These are phyloP conservation scores for Xerocomellus intermedius DNA, from an alignment of 768 basidiomycete genomes.

Conservation along the genomic window DNA sequence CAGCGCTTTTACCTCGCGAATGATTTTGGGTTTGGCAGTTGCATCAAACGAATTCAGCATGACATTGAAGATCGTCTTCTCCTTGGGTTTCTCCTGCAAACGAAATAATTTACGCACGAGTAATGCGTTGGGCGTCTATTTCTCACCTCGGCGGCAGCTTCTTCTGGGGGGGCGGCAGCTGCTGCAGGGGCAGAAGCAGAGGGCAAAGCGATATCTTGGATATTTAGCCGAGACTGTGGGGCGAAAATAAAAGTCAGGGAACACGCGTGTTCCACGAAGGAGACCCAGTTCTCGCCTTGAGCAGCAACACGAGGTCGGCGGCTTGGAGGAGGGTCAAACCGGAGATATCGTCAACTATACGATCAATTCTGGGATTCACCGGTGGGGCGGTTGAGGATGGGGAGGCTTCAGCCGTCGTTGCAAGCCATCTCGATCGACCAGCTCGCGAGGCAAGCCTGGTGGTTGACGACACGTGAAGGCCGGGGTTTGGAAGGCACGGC, in stretches of 20 bases:
- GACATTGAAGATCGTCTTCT: constrained; percentile 97
- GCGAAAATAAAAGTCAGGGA: neutral
- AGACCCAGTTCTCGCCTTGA: constrained; percentile 63
- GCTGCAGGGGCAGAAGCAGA: constrained; percentile 63
- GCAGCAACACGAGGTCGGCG: constrained; percentile 84
- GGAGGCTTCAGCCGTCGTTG: constrained; percentile 46
- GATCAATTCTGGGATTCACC: constrained; percentile 64
- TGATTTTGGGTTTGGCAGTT: constrained; percentile 91
- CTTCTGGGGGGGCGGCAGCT: constrained; percentile 56
- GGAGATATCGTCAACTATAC: constrained; percentile 93
- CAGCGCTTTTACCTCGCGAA: constrained; percentile 94
- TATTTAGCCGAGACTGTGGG: constrained; percentile 82
- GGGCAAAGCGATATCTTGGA: constrained; percentile 95
- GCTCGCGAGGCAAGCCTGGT: constrained; percentile 27
- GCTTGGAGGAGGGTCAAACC: constrained; percentile 87
- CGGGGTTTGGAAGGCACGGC: neutral
- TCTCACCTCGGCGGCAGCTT: constrained; percentile 62
- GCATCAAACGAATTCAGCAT: constrained; percentile 94
- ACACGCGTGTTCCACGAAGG: neutral
- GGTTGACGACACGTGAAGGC: neutral
- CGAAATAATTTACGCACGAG: neutral
- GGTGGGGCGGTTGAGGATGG: constrained; percentile 40
- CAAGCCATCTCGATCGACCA: constrained; percentile 52
- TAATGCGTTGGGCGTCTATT: neutral
- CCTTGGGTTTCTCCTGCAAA: constrained; percentile 88